Conservation (phyloP, 73 alveolate genomes). For the Tetrahymena elliotti region DNA sequence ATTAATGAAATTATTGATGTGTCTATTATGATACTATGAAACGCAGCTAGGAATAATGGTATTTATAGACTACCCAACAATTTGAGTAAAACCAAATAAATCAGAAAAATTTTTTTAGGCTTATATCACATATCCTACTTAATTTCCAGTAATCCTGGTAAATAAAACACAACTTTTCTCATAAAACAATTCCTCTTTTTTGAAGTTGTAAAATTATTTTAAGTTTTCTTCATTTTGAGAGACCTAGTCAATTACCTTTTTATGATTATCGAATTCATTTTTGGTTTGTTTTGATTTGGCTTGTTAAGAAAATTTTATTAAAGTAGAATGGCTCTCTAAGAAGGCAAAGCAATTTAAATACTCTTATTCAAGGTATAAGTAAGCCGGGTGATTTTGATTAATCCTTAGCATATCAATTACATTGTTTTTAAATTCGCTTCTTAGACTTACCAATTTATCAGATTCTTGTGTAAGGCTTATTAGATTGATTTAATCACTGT, state of each 20-base stretch:
- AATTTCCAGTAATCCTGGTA: background rate
- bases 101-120: background rate
- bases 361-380: background rate
- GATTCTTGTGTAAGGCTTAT: background rate
- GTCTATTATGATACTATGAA: background rate
- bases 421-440: background rate
- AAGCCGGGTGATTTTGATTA: background rate
- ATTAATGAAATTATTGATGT: background rate
- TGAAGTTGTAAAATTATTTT: background rate
- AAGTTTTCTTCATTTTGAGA: background rate
- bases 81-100: background rate
- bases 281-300: background rate
- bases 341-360: background rate
- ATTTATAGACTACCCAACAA: background rate
- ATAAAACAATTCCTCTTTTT: background rate
- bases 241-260: background rate
- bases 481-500: background rate
- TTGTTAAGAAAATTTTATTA: background rate
- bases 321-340: background rate
- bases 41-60: background rate
- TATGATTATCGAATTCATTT: background rate
- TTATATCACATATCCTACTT: background rate
- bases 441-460: background rate
- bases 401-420: background rate
- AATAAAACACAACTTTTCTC: background rate